A percentile compares a stretch with the other conserved stretches of the same genome.
phyloP scores from a whole-genome alignment of 2,329 filamentous ascomycete genomes.

The Aspergillus alliaceus region DNA sequence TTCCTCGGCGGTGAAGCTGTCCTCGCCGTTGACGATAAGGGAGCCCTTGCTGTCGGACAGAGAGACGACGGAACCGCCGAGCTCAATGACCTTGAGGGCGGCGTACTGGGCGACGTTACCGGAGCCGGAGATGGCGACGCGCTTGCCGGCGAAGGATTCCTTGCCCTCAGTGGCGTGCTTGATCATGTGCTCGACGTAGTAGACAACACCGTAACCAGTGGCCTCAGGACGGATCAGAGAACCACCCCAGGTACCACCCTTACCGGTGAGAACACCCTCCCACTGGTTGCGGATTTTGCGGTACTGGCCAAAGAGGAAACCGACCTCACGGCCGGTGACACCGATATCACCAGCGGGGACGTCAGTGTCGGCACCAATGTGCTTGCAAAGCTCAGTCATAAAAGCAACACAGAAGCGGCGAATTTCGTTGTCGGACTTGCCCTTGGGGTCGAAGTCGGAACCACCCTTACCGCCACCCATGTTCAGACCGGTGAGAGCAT shows the following conservation, averaged over 20 bases:
- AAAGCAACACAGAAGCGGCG: constrained; percentile 94
- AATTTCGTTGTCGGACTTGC: constrained; percentile 96
- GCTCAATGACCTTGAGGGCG: constrained; percentile 92
- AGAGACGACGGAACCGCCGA: constrained; percentile 87
- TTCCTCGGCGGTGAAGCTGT: constrained; percentile 74
- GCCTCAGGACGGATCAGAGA: constrained; percentile 93
- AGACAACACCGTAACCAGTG: constrained; percentile 93
- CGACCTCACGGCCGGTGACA: constrained; percentile 87
- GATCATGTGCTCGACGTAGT: constrained; percentile 97
- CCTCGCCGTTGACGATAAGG: constrained; percentile 70
- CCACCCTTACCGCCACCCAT: constrained; percentile 99
- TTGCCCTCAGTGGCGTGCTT: constrained; percentile 74
- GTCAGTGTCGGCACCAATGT: constrained; percentile 95
- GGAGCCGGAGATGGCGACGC: constrained; percentile 91
- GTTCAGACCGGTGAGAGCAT: constrained; percentile 90
- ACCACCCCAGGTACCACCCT: constrained; percentile 91
- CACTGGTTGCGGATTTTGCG: constrained; percentile 83
- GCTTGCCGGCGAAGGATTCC: constrained; percentile 85
- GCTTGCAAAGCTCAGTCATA: constrained; percentile 92
- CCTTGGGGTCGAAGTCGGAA: constrained; percentile 98
- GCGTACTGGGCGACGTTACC: constrained; percentile 98
- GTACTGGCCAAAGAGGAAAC: constrained; percentile 93
- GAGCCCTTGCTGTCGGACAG: constrained; percentile 90
- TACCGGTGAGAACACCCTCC: constrained; percentile 95
- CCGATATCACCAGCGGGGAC: constrained; percentile 97